These are phyloP conservation scores for Phaeosphaeriaceae sp. DNA, from an alignment of 2,329 filamentous ascomycete species.

Conservation along the genomic window DNA sequence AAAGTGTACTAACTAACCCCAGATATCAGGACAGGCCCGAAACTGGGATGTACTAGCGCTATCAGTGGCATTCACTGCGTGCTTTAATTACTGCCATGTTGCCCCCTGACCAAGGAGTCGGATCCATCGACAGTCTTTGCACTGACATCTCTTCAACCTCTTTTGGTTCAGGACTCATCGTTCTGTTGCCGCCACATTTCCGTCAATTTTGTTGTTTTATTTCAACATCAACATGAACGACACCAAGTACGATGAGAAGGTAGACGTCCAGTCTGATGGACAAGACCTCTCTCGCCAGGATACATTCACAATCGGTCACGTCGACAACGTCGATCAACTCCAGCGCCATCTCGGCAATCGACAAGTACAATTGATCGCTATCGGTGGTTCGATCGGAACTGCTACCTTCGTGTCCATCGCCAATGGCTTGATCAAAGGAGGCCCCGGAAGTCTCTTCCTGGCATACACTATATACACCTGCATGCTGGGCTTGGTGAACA, in stretches of 20 bases:
- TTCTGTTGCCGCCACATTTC: not conserved
- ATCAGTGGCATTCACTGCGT: constrained; percentile 2
- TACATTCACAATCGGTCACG: constrained; percentile 12
- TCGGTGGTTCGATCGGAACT: constrained; percentile 41
- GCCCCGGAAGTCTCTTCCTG: constrained; percentile 61
- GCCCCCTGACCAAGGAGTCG: constrained; percentile 2
- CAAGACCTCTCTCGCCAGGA: constrained; percentile 16
- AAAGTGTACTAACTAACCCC: not conserved
- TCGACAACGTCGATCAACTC: constrained; percentile 32
- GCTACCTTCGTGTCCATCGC: constrained; percentile 66
- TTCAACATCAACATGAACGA: constrained; percentile 1
- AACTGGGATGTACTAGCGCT: not conserved
- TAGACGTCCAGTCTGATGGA: constrained; percentile 9
- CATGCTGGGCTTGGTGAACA: constrained; percentile 66
- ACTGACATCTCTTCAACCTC: not conserved
- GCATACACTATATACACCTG: constrained; percentile 62
- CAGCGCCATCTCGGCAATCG: constrained; percentile 53
- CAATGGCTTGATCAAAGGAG: constrained; percentile 55
- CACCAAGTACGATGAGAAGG: constrained; percentile 21
- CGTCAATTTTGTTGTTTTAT: not conserved
- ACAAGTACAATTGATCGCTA: constrained; percentile 43
- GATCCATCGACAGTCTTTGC: constrained; percentile 4
- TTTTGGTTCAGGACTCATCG: not conserved
- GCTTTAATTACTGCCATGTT: constrained; percentile 1
- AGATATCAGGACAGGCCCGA: not conserved